Conservation (phyloP, 1,284 basidiomycete genomes). For the Ganoderma meredithae region DNA sequence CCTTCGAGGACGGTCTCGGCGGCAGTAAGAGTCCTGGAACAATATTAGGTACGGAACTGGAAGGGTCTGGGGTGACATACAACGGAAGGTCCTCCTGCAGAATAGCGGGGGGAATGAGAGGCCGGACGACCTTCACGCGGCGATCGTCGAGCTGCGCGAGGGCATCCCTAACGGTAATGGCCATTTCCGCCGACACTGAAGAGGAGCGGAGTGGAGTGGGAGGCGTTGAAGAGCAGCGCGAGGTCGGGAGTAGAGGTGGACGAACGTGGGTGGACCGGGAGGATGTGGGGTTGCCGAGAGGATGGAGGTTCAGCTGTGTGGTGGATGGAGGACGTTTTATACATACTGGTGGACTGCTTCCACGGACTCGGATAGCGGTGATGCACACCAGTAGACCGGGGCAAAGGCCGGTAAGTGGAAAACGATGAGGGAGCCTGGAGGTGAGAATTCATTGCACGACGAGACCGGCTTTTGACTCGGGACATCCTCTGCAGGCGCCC, state of each 20-base stretch:
- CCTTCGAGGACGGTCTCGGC: slow-evolving; percentile 88
- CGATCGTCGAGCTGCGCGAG: slow-evolving; percentile 85
- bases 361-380: slow-evolving; percentile 10
- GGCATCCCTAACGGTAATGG: slow-evolving; percentile 79
- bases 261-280: not conserved
- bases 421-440: slow-evolving; percentile 13
- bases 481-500: slow-evolving; percentile 17
- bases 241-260: slow-evolving; percentile 6
- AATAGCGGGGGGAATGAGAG: slow-evolving; percentile 92
- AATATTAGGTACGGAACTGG: not conserved
- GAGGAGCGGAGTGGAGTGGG: not conserved
- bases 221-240: slow-evolving; percentile 13
- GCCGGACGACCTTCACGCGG: slow-evolving; percentile 85
- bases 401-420: slow-evolving; percentile 11
- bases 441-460: slow-evolving; percentile 17
- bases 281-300: not conserved
- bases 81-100: slow-evolving; percentile 88
- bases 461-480: slow-evolving; percentile 29
- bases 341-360: slow-evolving; percentile 28
- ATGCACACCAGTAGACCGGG: slow-evolving; percentile 19
- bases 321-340: slow-evolving; percentile 26
- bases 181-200: slow-evolving; percentile 50
- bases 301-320: slow-evolving; percentile 14
- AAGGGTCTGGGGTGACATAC: slow-evolving; percentile 45
- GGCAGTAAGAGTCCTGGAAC: slow-evolving; percentile 66